phyloP scores from a whole-genome alignment of 148 eudicot genomes.

The Dianthus caryophyllus region DNA sequence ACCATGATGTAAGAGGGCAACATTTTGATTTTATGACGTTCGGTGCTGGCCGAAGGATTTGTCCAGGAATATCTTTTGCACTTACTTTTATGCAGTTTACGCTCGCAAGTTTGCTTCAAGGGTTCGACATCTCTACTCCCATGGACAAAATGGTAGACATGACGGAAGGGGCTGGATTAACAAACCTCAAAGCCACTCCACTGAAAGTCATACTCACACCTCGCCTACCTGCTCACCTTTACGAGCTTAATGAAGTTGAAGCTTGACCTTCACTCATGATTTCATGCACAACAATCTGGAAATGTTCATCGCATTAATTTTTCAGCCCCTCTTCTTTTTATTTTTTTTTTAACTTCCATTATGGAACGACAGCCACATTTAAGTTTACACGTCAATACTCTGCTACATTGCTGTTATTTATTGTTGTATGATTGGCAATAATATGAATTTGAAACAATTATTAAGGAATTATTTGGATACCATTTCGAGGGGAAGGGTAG shows the following conservation, averaged over 20 bases:
- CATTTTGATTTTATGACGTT: slow-evolving; percentile 28
- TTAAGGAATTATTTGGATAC: too few species aligned
- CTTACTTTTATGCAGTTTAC: slow-evolving; percentile 12
- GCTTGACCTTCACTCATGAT: background rate
- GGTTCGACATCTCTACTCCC: slow-evolving; percentile 20
- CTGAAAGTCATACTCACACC: slow-evolving; percentile 13
- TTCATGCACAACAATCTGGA: background rate
- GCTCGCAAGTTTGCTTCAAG: slow-evolving; percentile 23
- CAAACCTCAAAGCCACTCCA: slow-evolving; percentile 10
- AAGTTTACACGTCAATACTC: too few species aligned
- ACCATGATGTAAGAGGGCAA: slow-evolving; percentile 7
- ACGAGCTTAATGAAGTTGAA: background rate
- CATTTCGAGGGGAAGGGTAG: too few species aligned
- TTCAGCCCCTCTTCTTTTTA: too few species aligned
- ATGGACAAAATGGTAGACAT: slow-evolving; percentile 15
- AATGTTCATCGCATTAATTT: background rate
- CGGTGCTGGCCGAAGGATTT: slow-evolving; percentile 20
- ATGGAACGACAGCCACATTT: too few species aligned
- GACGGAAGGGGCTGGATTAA: slow-evolving; percentile 23
- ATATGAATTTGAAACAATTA: too few species aligned
- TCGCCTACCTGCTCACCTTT: slow-evolving; percentile 20
- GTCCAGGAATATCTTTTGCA: slow-evolving; percentile 15
- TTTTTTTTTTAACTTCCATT: too few species aligned
- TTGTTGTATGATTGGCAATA: too few species aligned
- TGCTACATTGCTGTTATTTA: too few species aligned